These are phyloP conservation scores for Metschnikowia shivogae DNA, from an alignment of 805 yeast genomes.

Conservation along the genomic window DNA sequence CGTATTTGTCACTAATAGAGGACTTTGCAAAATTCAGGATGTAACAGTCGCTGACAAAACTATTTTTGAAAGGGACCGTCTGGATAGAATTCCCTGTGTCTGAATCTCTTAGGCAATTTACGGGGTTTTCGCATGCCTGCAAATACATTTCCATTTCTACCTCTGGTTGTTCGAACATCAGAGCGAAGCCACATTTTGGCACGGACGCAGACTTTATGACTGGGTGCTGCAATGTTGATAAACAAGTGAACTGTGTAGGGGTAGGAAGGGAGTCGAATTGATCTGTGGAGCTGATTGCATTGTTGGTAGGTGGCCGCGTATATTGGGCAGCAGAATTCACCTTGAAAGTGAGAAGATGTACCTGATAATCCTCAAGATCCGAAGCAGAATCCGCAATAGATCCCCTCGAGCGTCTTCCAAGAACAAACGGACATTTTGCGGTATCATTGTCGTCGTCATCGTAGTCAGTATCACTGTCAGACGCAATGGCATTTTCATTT, in stretches of 20 bases:
- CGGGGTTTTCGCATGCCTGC: conserved; percentile 6
- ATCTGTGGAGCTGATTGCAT: conserved; percentile 8
- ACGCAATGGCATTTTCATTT: conserved; percentile 13
- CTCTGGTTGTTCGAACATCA: conserved; percentile 5
- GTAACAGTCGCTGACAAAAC: conserved; percentile 2
- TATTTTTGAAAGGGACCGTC: background rate
- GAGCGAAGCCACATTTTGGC: background rate
- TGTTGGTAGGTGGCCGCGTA: conserved; percentile 11
- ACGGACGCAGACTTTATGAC: background rate
- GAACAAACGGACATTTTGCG: background rate
- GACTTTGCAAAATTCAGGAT: background rate
- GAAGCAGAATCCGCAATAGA: conserved; percentile 11
- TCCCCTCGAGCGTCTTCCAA: background rate
- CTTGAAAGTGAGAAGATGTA: conserved; percentile 17
- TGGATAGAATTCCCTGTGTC: background rate
- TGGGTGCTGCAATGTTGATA: conserved; percentile 10
- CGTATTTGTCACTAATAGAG: conserved; percentile 7
- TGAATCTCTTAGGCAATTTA: background rate
- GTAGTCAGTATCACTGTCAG: conserved; percentile 17
- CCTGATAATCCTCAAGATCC: conserved; percentile 15
- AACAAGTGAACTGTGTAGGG: background rate
- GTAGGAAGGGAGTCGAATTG: conserved; percentile 8
- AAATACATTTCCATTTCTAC: conserved; percentile 7
- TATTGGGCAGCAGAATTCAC: conserved; percentile 15
- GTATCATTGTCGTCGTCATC: conserved; percentile 6